These are phyloP conservation scores for Tolypocladium guangdongense DNA, from an alignment of 2,329 filamentous ascomycete genomes.

Conservation along the genomic window DNA sequence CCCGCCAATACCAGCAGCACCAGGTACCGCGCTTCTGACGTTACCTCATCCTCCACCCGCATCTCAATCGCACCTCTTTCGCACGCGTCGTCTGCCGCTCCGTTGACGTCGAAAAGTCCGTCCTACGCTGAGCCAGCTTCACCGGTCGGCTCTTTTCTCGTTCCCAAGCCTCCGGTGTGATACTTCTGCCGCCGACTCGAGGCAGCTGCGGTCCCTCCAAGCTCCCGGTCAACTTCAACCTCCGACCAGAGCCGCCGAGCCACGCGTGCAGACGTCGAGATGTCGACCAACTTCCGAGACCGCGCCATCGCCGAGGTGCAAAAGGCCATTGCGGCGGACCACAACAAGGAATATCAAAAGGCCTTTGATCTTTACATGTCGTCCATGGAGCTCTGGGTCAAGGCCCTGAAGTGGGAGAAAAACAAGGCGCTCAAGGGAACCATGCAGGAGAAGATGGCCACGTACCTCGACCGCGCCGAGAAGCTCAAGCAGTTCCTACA, in stretches of 20 bases:
- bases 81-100: not conserved
- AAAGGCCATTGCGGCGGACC: conserved; percentile 94
- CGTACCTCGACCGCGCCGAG: conserved; percentile 98
- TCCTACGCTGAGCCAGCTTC: not conserved
- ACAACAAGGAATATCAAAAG: conserved; percentile 90
- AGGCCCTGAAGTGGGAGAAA: conserved; percentile 99
- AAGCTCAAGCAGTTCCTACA: conserved; percentile 92
- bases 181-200: not conserved
- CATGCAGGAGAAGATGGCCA: conserved; percentile 86
- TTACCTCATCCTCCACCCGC: conserved; percentile 1
- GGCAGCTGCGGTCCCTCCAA: not conserved
- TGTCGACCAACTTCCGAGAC: conserved; percentile 96
- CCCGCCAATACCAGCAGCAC: conserved; percentile 21
- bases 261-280: conserved; percentile 23
- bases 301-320: conserved; percentile 95
- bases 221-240: not conserved
- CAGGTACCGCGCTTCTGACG: conserved; percentile 1
- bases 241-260: not conserved
- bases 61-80: not conserved
- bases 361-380: conserved; percentile 95
- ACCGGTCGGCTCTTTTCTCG: not conserved
- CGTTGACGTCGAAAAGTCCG: not conserved
- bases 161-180: not conserved
- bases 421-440: conserved; percentile 95
- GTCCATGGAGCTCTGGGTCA: conserved; percentile 95